Evolutionary conservation across 192 early-diverging fungal species (phyloP).

Genomic region (Coemansia sp.): DNA sequence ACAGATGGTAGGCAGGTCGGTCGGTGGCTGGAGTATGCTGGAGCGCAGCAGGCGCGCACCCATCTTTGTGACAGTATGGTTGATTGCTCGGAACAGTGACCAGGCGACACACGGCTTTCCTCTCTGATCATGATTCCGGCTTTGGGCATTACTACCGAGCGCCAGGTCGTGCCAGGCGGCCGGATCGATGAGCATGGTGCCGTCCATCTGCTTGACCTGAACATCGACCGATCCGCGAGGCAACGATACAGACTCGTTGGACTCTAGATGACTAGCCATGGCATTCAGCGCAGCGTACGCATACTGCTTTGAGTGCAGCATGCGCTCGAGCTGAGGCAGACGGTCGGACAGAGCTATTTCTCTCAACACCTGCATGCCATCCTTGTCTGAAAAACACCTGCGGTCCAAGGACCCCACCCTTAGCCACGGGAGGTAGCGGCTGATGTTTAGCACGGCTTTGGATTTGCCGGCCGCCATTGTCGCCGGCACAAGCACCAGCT

Average conservation of each 20-base stretch:
- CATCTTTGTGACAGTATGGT: constrained; percentile 34
- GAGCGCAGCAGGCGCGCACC: constrained; percentile 63
- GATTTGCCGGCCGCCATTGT: constrained; percentile 42
- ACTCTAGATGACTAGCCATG: constrained; percentile 27
- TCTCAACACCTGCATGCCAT: constrained; percentile 16
- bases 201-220: constrained; percentile 37
- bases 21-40: constrained; percentile 72
- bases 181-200: constrained; percentile 48
- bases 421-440: constrained; percentile 46
- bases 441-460: constrained; percentile 40
- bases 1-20: constrained; percentile 36
- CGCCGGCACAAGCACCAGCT: constrained; percentile 29
- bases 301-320: constrained; percentile 35
- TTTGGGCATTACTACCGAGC: constrained; percentile 7
- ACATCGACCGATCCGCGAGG: constrained; percentile 20
- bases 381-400: constrained; percentile 22
- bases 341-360: constrained; percentile 18
- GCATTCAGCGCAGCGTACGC: constrained; percentile 44
- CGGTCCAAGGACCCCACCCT: constrained; percentile 21
- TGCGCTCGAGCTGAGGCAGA: constrained; percentile 11
- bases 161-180: constrained; percentile 39
- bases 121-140: not conserved
- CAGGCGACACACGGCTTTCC: not conserved
- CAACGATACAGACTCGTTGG: constrained; percentile 5
- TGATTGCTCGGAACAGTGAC: constrained; percentile 28